A percentile compares a stretch with the other conserved stretches of the same genome.
Conservation (phyloP, 2,329 filamentous ascomycete species). For the Talaromyces sp. region DNA sequence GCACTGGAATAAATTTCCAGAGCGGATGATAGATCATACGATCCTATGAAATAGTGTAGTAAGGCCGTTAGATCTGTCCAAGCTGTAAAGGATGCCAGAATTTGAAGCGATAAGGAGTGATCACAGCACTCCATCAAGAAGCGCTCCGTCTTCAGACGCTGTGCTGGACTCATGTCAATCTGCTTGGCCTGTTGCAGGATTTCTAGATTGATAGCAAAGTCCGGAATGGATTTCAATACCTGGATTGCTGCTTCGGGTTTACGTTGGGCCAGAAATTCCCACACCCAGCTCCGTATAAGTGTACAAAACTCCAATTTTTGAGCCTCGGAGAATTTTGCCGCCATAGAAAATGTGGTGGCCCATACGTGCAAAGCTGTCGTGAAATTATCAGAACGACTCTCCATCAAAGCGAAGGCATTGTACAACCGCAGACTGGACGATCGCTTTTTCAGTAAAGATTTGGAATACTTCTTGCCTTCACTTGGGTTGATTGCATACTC, state of each 20-base stretch:
- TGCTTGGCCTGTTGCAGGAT: constrained; percentile 22
- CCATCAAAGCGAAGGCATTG: constrained; percentile 73
- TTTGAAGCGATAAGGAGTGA: constrained; percentile 52
- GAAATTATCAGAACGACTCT: constrained; percentile 57
- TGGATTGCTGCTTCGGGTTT: constrained; percentile 37
- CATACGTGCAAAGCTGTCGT: constrained; percentile 64
- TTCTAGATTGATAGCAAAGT: constrained; percentile 33
- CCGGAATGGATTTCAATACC: constrained; percentile 41
- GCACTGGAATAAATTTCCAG: constrained; percentile 43
- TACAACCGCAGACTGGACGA: constrained; percentile 67
- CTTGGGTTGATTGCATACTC: constrained; percentile 55
- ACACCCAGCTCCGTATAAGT: constrained; percentile 63
- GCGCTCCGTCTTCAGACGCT: constrained; percentile 37
- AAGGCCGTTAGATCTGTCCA: constrained; percentile 63
- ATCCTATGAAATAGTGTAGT: constrained; percentile 61
- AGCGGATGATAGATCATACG: constrained; percentile 32
- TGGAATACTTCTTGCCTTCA: constrained; percentile 67
- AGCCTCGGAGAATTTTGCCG: constrained; percentile 35
- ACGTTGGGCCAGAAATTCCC: constrained; percentile 58
- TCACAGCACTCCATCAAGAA: constrained; percentile 55
- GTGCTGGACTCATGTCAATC: constrained; percentile 29
- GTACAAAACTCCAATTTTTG: constrained; percentile 40
- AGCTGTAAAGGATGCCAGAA: constrained; percentile 49
- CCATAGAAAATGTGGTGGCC: constrained; percentile 62
- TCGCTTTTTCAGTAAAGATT: constrained; percentile 66